Percentiles rank a stretch among this genome's conserved stretches.
Conservation (phyloP, 1,284 basidiomycete genomes). For the Termitomyces sp. region DNA sequence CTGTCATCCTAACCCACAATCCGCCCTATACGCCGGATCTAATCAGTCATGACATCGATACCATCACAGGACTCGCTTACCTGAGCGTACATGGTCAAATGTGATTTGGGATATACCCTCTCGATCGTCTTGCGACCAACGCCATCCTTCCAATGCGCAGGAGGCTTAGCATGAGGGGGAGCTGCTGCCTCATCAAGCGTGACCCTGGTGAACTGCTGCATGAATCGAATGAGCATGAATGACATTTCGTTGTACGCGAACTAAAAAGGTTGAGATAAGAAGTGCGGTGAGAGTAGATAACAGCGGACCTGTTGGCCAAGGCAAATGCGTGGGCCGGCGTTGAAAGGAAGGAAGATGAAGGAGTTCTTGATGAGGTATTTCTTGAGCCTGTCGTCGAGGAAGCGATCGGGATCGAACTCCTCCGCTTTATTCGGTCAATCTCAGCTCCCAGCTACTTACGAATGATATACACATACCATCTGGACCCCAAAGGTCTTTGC, state of each 20-base stretch:
- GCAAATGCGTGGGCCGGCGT: slow-evolving; percentile 38
- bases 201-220: slow-evolving; percentile 52
- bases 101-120: slow-evolving; percentile 44
- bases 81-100: slow-evolving; percentile 49
- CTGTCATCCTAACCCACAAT: slow-evolving; percentile 34
- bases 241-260: slow-evolving; percentile 70
- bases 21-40: slow-evolving; percentile 27
- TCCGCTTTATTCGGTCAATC: slow-evolving; percentile 24
- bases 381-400: slow-evolving; percentile 34
- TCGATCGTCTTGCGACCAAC: slow-evolving; percentile 42
- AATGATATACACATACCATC: slow-evolving; percentile 36
- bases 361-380: slow-evolving; percentile 35
- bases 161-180: slow-evolving; percentile 38
- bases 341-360: slow-evolving; percentile 40
- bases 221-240: slow-evolving; percentile 59
- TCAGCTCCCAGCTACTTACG: neutral
- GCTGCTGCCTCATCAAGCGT: slow-evolving; percentile 40
- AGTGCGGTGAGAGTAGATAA: neutral
- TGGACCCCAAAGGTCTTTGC: slow-evolving; percentile 62
- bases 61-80: slow-evolving; percentile 24
- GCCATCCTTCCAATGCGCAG: slow-evolving; percentile 37
- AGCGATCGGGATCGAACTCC: slow-evolving; percentile 40
- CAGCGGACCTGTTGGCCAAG: slow-evolving; percentile 19
- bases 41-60: neutral
- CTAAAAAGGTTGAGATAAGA: slow-evolving; percentile 23